Evolutionary conservation across 2,329 filamentous ascomycete genomes (phyloP), one percentile per base, ranked within the genome.

Genomic region (Colletotrichum sp.): DNA sequence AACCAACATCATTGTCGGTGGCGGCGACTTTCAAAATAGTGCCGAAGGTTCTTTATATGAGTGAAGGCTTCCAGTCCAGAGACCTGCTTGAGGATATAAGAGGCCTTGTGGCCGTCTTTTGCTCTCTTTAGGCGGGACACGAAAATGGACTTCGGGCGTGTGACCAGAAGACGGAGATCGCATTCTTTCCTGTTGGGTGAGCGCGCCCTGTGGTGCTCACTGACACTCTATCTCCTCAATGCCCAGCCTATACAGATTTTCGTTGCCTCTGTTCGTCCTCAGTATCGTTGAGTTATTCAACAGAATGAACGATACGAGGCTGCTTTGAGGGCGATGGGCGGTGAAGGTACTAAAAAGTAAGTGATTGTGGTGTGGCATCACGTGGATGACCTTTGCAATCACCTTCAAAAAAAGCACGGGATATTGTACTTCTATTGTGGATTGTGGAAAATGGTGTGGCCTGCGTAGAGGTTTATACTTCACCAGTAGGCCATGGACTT

Each of bases 391-490:
- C 39, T n/a, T n/a, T 9, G 3, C 2, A n/a, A n/a, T 43, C 39
- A 4, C 39, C 5, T 43, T 4, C 39, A 43, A 18, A 43, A n/a
- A 43, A 39, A 9, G 8, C 36, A 9, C 36, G 1, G 1, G 36
- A 39, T 9, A 39, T 39, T 18, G 36, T 8, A 36, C 34, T 36
- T 36, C 34, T 3, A 39, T 39, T 39, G 39, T 4, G 5, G 18
- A 7, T 22, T 48, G 18, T 48, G 18, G 6, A 6, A n/a, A n/a
- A 48, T 48, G 10, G 10, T 52, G n/a, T 52, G 43, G 4, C 43
- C 6, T 48, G 2, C 1, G 2, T 1, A 13, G 0, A 7, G 4
- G n/a, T 52, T 22, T 52, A 22, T 52, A 52, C 6, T 3, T 4
- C 12, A 2, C 8, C n/a, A 52, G 3, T 22, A 3, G 1, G 43